Evolutionary conservation across 768 basidiomycete species (phyloP), one percentile per base, ranked within the genome.

Genomic region (Lentinula detonsa): DNA sequence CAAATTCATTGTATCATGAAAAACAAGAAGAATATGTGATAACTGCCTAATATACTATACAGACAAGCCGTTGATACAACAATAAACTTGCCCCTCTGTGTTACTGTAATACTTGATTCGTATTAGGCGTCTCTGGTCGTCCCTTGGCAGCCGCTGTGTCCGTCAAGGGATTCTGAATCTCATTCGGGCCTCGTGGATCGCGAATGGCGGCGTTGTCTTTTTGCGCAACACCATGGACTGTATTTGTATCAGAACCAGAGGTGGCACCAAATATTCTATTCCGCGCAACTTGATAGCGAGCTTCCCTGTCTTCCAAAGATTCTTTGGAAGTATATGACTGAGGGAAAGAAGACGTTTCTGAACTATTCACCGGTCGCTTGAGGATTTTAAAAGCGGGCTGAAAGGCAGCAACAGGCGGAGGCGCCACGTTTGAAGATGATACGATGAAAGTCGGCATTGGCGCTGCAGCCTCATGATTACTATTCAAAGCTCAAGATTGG

Each of bases 381-480:
- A 92, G 79, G 60, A 91, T 91, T 42, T 85, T 84, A 66, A 91
- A 76, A 8, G 81, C 70, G 8, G 85, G 81, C 55, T 87, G 85
- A 63, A 91, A 76, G 0, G 83, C 85, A 2, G 80, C 77, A 4
- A 78, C 72, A 2, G 84, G 85, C 0, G 78, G 81, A 1, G 81
- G 68, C 5, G 74, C 65, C 15, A 71, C 64, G 10, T 74, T 67
- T 2, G 72, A 64, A 3, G 70, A 65, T 0, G 77, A 65, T 2
- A 85, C 73, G 51, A 90, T 71, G 16, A 90, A 71, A 31, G 81
- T 73, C 1, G 90, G 89, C 88, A 90, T 91, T 13, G 88, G 87
- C 16, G 75, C 68, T n/a, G 83, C 81, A 4, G 72, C 71, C 64
- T 82, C 79, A 8, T 72, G 74, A 67, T 90, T 89, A 57, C 88